Percentiles rank a stretch among this genome's conserved stretches.
Conservation (phyloP, 345 rosid species). For the Hibiscus mutabilis region DNA sequence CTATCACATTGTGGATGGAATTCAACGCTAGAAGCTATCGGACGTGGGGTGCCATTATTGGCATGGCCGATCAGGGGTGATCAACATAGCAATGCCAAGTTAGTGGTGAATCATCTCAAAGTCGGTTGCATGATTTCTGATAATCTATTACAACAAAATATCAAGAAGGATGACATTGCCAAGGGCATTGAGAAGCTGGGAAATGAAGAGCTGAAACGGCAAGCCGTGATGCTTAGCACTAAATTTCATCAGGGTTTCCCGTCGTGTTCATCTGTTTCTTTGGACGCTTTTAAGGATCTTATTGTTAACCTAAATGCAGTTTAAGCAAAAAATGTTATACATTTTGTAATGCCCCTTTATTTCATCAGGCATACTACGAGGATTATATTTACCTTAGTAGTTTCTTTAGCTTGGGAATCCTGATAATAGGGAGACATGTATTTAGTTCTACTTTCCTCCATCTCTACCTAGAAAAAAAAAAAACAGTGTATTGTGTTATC, state of each 20-base stretch:
- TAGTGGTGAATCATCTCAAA: constrained; percentile 30
- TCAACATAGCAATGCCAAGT: constrained; percentile 37
- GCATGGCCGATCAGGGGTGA: constrained; percentile 56
- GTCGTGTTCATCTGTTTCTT: constrained; percentile 21
- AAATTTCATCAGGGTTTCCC: constrained; percentile 16
- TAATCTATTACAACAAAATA: constrained; percentile 17
- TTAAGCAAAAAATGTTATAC: neutral
- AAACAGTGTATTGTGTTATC: neutral
- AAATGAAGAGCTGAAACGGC: constrained; percentile 14
- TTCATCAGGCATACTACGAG: neutral
- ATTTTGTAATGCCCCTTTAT: neutral
- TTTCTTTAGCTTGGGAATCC: neutral
- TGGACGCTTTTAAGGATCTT: constrained; percentile 14
- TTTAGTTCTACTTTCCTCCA: neutral
- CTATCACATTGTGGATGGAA: constrained; percentile 58
- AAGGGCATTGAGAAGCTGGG: constrained; percentile 30
- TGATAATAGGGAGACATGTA: neutral
- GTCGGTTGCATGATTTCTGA: constrained; percentile 26
- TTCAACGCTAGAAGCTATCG: constrained; percentile 47
- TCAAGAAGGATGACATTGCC: constrained; percentile 15
- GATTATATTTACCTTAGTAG: neutral
- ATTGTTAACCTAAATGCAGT: neutral
- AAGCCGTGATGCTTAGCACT: constrained; percentile 13
- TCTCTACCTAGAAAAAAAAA: neutral
- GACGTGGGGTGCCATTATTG: constrained; percentile 35